Conservation (phyloP, 192 early-diverging fungal species). For the Rhizophlyctis rosea region DNA sequence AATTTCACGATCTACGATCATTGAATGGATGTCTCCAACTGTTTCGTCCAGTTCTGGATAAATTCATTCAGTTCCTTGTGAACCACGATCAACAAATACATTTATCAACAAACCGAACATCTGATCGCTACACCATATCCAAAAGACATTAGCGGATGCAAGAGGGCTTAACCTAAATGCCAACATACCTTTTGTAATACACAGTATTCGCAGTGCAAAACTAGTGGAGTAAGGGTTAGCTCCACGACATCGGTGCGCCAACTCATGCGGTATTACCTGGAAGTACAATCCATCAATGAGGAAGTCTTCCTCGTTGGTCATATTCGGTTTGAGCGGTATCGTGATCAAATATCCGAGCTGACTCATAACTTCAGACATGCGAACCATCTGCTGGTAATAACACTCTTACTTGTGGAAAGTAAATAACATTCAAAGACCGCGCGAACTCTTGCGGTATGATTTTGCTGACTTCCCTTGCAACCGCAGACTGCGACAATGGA, state of each 20-base stretch:
- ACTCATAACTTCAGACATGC: neutral
- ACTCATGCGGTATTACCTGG: slow-evolving; percentile 41
- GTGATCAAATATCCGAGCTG: slow-evolving; percentile 76
- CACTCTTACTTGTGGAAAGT: slow-evolving; percentile 60
- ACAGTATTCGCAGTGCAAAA: slow-evolving; percentile 63
- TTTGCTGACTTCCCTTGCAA: slow-evolving; percentile 56
- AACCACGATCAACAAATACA: neutral
- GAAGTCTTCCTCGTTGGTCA: slow-evolving; percentile 43
- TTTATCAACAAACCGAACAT: slow-evolving; percentile 21
- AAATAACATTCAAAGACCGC: slow-evolving; percentile 63
- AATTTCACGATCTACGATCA: slow-evolving; percentile 80
- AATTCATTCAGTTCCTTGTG: neutral
- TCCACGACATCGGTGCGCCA: neutral
- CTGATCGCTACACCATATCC: slow-evolving; percentile 8
- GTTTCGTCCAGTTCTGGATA: slow-evolving; percentile 68
- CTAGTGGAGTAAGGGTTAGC: slow-evolving; percentile 26
- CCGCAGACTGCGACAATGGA: slow-evolving; percentile 31
- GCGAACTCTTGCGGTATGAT: slow-evolving; percentile 54
- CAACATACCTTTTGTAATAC: slow-evolving; percentile 76
- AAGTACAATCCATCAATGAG: slow-evolving; percentile 49
- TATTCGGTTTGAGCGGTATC: slow-evolving; percentile 51
- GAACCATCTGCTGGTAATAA: neutral
- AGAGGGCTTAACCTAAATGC: slow-evolving; percentile 40
- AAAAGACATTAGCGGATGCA: neutral
- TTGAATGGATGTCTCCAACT: slow-evolving; percentile 80